A percentile compares a stretch with the other conserved stretches of the same genome.
These are phyloP conservation scores for Antrodiella citrinella DNA, from an alignment of 768 basidiomycete genomes.

Conservation along the genomic window DNA sequence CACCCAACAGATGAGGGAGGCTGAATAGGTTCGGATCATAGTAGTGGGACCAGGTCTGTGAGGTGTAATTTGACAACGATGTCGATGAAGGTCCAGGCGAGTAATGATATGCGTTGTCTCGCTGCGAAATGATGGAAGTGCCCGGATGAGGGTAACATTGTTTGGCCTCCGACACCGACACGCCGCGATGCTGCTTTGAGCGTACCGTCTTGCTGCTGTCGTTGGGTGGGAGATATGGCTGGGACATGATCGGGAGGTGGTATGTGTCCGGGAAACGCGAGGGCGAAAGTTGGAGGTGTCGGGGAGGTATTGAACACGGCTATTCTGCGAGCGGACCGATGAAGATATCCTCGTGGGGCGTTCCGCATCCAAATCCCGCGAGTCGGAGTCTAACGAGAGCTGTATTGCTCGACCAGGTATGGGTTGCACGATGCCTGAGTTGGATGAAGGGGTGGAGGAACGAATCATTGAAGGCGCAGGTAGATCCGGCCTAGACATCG, in stretches of 20 bases:
- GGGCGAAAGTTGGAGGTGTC: too few relatives aligned
- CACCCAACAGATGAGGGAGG: background rate
- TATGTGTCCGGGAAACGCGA: too few relatives aligned
- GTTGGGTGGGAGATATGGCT: too few relatives aligned
- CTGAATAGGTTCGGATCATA: background rate
- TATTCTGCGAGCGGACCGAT: too few relatives aligned
- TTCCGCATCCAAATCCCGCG: background rate
- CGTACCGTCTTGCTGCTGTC: too few relatives aligned
- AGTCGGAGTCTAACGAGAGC: background rate
- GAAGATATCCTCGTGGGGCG: background rate
- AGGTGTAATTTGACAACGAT: background rate
- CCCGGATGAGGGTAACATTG: background rate
- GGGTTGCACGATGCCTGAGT: background rate
- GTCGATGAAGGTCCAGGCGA: background rate
- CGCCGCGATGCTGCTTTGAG: background rate
- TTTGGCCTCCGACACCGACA: background rate
- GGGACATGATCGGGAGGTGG: too few relatives aligned
- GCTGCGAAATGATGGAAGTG: too few relatives aligned
- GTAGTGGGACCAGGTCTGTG: background rate
- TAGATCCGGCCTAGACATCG: background rate
- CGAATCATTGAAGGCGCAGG: background rate
- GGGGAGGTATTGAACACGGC: too few relatives aligned
- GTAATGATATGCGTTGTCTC: too few relatives aligned
- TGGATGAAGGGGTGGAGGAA: background rate
- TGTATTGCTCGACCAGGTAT: background rate